phyloP scores from a whole-genome alignment of 257 asterid genomes.

The Marsdenia floribunda region DNA sequence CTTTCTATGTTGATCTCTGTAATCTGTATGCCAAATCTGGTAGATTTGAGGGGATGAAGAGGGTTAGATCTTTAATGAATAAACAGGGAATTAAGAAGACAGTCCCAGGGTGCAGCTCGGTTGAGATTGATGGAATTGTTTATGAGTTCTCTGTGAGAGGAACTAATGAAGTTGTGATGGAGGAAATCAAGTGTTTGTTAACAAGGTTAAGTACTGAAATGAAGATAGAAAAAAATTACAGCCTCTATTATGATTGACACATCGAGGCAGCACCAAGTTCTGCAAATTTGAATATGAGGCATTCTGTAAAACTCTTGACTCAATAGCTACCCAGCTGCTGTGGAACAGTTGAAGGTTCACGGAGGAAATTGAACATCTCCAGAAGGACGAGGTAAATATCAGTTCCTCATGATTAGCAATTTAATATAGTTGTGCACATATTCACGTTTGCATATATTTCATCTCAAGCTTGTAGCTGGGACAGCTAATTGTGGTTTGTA shows the following conservation, averaged over 20 bases:
- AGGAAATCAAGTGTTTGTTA: slow-evolving; percentile 29
- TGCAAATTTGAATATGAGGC: background rate
- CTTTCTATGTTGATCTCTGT: slow-evolving; percentile 57
- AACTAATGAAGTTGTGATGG: slow-evolving; percentile 39
- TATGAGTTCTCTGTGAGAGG: slow-evolving; percentile 61
- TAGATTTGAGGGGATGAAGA: slow-evolving; percentile 48
- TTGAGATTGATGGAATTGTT: slow-evolving; percentile 59
- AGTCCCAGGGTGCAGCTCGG: slow-evolving; percentile 64
- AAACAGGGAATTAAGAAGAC: slow-evolving; percentile 42
- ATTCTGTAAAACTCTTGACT: too few species aligned
- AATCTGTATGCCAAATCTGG: slow-evolving; percentile 68
- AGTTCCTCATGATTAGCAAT: background rate
- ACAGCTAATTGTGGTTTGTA: background rate
- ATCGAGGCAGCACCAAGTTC: background rate
- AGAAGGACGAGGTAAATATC: background rate
- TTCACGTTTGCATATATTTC: background rate
- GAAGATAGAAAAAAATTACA: slow-evolving; percentile 28
- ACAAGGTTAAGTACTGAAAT: slow-evolving; percentile 38
- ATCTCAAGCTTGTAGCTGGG: background rate
- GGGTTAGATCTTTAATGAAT: slow-evolving; percentile 49
- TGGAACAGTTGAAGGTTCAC: background rate
- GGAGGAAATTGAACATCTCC: background rate
- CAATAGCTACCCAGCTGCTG: background rate
- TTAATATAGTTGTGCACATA: background rate
- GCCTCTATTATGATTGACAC: background rate